Base-by-base conservation (phyloP, 23 red algal species). In the Chondrus crispus region DNA sequence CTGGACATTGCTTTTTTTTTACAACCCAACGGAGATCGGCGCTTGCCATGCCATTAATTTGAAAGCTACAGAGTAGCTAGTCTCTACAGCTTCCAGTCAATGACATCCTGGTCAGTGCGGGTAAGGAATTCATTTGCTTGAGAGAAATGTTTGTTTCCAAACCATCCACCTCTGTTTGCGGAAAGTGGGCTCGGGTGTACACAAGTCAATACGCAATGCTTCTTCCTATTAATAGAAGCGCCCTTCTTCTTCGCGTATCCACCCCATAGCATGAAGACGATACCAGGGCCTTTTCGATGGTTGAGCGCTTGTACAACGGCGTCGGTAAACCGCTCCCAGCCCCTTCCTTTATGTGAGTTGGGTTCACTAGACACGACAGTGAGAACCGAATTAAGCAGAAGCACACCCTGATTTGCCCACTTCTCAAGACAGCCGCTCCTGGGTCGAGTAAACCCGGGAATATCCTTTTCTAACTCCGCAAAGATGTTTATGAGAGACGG, bases 221-320 rank as follows among this genome's bases (percentile, higher is more conserved):
- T 94, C 53, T 94, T 89, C 32, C 40, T 42, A 69, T 95, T 54
- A 38, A 99, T 89, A 46, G 55, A 46, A 44, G 82, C 80, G 13
- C 90, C 94, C 88, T 99, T 99, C 85, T 95, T 85, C 80, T 99
- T 95, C 26, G 97, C 97, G 70, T 94, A 96, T 1, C 86, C 82
- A 14, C 97, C 97, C 97, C 97, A 99, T 12, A 99, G 89, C 84
- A 99, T 89, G 70, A 99, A 99, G 18, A 99, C 95, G 35, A 96
- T 53, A 44, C 96, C 96, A 35, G 49, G 63, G 33, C 82, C 88
- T 10, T 57, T 48, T 41, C 80, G 63, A 58, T 60, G 69, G 62
- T 93, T 85, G 28, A 98, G 66, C 18, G 91, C 81, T n/a, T 88
- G 46, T 7, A 99, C 93, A 16, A 99, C 94, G 11, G 93, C 93